These are phyloP conservation scores for Bondarzewia mesenterica DNA, from an alignment of 1,284 basidiomycete species.

Conservation along the genomic window DNA sequence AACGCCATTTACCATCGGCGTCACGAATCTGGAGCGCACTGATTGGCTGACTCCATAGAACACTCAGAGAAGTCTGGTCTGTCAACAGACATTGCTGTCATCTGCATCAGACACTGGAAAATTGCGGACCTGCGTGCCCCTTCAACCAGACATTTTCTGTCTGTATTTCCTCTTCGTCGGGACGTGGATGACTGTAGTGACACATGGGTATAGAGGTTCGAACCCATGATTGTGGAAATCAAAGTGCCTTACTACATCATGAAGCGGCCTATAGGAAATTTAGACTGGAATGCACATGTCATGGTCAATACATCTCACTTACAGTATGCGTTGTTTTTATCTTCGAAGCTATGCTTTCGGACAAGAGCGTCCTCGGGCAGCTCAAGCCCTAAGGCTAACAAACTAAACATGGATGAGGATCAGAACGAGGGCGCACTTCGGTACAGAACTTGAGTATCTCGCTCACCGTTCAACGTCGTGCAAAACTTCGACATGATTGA, in stretches of 20 bases:
- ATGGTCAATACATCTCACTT: neutral
- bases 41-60: constrained; percentile 53
- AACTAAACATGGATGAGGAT: constrained; percentile 8
- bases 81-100: constrained; percentile 22
- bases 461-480: constrained; percentile 18
- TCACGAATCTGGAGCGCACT: constrained; percentile 48
- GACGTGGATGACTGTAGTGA: constrained; percentile 20
- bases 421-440: neutral
- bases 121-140: constrained; percentile 45
- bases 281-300: neutral
- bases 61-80: constrained; percentile 39
- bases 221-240: neutral
- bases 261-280: constrained; percentile 18
- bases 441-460: neutral
- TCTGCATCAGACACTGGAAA: neutral
- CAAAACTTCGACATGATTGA: constrained; percentile 23
- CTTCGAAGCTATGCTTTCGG: constrained; percentile 28
- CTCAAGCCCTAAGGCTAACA: constrained; percentile 21
- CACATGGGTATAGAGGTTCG: neutral
- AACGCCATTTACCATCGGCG: constrained; percentile 46
- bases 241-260: constrained; percentile 25
- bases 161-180: constrained; percentile 43
- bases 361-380: constrained; percentile 27
- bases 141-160: constrained; percentile 55
- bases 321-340: constrained; percentile 23